Conservation (phyloP, 2,329 filamentous ascomycete species). For the Alternaria consortialis region DNA sequence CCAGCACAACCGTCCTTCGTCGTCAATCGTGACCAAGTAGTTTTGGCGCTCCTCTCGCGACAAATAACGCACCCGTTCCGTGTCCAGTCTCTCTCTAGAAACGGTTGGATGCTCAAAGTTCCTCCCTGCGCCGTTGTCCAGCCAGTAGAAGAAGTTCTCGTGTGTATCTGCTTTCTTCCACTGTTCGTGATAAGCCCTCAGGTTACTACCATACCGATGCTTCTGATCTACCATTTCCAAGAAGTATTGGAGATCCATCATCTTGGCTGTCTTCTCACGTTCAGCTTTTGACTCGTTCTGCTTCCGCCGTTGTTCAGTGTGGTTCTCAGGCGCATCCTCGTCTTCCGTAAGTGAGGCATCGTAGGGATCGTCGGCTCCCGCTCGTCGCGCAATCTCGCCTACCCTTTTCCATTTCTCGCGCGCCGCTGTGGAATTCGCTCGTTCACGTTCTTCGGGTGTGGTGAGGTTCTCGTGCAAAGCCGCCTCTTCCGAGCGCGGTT, state of each 20-base stretch:
- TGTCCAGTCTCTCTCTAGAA: constrained; percentile 76
- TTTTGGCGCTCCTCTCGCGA: constrained; percentile 81
- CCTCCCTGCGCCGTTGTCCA: constrained; percentile 81
- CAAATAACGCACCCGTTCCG: constrained; percentile 83
- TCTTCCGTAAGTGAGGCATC: constrained; percentile 59
- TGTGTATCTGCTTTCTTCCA: constrained; percentile 81
- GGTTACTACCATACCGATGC: constrained; percentile 85
- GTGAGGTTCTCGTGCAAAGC: constrained; percentile 22
- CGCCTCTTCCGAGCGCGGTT: constrained; percentile 50
- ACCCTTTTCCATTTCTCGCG: constrained; percentile 79
- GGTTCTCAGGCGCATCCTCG: constrained; percentile 46
- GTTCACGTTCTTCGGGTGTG: constrained; percentile 37
- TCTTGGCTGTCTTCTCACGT: constrained; percentile 73
- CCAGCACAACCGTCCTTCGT: constrained; percentile 81
- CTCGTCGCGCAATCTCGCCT: constrained; percentile 74
- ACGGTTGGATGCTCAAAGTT: constrained; percentile 74
- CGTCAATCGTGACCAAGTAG: constrained; percentile 81
- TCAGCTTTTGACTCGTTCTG: constrained; percentile 63
- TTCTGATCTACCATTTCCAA: constrained; percentile 85
- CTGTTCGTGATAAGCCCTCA: constrained; percentile 81
- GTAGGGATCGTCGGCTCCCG: constrained; percentile 71
- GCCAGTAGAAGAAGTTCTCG: constrained; percentile 95
- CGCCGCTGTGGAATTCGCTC: constrained; percentile 56
- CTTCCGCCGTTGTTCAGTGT: constrained; percentile 42
- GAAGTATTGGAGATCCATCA: constrained; percentile 88